Evolutionary conservation across 805 yeast species (phyloP).

Genomic region (Kurtzmaniella cleridarum): DNA sequence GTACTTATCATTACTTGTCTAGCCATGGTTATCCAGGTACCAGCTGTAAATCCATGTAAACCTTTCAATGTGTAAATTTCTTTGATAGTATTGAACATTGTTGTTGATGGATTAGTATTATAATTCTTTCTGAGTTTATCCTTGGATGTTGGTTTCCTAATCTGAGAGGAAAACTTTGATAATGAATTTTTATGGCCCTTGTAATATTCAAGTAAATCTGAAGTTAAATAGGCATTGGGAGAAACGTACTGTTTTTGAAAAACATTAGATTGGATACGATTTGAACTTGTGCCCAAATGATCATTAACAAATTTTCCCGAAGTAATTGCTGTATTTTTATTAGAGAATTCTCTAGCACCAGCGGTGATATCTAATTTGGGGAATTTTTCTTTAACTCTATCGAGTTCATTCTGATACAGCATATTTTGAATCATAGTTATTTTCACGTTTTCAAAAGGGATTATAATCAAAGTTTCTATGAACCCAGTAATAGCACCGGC

Average conservation of each 20-base stretch:
- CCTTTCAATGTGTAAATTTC: constrained; percentile 77
- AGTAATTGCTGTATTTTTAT: constrained; percentile 13
- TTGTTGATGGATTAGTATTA: constrained; percentile 50
- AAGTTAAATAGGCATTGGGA: constrained; percentile 37
- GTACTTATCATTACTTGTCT: constrained; percentile 77
- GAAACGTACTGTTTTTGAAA: constrained; percentile 32
- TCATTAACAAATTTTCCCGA: constrained; percentile 8
- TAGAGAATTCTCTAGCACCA: constrained; percentile 15
- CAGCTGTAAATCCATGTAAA: constrained; percentile 71
- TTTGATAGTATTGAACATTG: constrained; percentile 46
- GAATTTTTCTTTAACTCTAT: constrained; percentile 11
- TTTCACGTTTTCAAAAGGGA: constrained; percentile 88
- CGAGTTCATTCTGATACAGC: constrained; percentile 22
- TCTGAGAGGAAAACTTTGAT: not conserved
- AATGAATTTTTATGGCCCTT: constrained; percentile 11
- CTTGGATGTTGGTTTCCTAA: constrained; percentile 11
- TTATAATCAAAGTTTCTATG: constrained; percentile 73
- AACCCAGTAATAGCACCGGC: constrained; percentile 85
- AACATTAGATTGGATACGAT: constrained; percentile 7
- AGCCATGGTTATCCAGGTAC: constrained; percentile 72
- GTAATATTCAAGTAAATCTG: constrained; percentile 26
- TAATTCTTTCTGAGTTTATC: constrained; percentile 26
- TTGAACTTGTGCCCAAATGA: too few species aligned
- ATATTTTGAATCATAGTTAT: constrained; percentile 74
- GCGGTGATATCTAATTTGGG: constrained; percentile 25